Conservation (phyloP, 805 yeast species). For the Candida pseudoglaebosa region DNA sequence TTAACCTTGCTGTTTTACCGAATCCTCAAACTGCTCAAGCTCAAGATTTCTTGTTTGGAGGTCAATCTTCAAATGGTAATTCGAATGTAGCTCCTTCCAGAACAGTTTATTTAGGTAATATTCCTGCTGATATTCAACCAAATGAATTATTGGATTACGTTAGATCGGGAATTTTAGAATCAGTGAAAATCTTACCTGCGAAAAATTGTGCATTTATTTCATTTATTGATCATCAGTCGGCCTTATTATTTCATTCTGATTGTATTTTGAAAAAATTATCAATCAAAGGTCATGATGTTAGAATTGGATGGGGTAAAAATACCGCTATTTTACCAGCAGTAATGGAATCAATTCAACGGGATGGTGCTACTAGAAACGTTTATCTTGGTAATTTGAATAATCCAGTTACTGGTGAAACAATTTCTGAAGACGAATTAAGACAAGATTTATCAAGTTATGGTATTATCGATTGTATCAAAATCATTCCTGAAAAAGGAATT, state of each 20-base stretch:
- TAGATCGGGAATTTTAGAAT: constrained; percentile 84
- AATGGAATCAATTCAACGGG: constrained; percentile 69
- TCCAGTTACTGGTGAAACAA: constrained; percentile 41
- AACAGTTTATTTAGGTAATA: constrained; percentile 85
- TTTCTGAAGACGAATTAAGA: constrained; percentile 61
- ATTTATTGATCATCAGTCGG: constrained; percentile 83
- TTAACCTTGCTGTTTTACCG: constrained; percentile 5
- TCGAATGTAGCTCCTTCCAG: constrained; percentile 58
- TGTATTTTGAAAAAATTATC: constrained; percentile 80
- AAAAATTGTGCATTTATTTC: constrained; percentile 89
- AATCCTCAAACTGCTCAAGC: constrained; percentile 2
- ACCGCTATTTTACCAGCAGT: constrained; percentile 72
- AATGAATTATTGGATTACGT: constrained; percentile 86
- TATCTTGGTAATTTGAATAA: constrained; percentile 78
- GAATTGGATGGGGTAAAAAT: constrained; percentile 92
- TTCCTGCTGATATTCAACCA: constrained; percentile 77
- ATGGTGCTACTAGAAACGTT: constrained; percentile 92
- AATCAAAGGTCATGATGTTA: constrained; percentile 75
- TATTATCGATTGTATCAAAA: constrained; percentile 77
- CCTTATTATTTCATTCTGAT: constrained; percentile 88
- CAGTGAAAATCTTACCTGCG: constrained; percentile 69
- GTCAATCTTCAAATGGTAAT: constrained; percentile 3
- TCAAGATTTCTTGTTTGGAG: constrained; percentile 5
- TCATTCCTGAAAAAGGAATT: constrained; percentile 74
- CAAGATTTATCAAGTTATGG: constrained; percentile 74